Percentiles rank a stretch among this genome's conserved stretches.
phyloP scores from a whole-genome alignment of 768 basidiomycete species.

The Cystofilobasidium macerans region DNA sequence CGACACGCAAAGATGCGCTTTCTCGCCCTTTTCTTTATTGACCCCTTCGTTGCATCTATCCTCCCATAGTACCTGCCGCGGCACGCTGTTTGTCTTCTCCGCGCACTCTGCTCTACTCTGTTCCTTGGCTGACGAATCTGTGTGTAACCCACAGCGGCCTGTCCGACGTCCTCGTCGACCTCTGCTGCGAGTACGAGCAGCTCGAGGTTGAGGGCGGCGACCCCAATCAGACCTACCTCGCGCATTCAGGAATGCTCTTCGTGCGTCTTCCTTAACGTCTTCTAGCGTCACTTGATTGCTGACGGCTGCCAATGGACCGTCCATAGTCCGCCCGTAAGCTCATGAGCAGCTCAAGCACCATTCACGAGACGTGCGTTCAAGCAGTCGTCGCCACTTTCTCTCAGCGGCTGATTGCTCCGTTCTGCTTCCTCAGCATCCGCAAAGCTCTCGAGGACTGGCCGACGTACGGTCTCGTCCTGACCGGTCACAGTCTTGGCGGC shows the following conservation, averaged over 20 bases:
- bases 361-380: slow-evolving; percentile 33
- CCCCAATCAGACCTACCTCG: slow-evolving; percentile 34
- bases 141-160: slow-evolving; percentile 29
- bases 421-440: slow-evolving; percentile 24
- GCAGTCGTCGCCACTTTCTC: not conserved
- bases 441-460: slow-evolving; percentile 35
- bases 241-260: slow-evolving; percentile 37
- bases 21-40: not conserved
- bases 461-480: slow-evolving; percentile 37
- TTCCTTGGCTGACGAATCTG: not conserved
- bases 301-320: not conserved
- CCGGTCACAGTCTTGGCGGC: slow-evolving; percentile 41
- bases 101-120: not conserved
- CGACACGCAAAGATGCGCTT: not conserved
- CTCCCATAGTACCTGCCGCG: slow-evolving; percentile 33
- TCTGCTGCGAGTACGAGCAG: slow-evolving; percentile 38
- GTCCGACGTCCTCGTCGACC: slow-evolving; percentile 40
- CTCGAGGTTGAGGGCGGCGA: slow-evolving; percentile 34
- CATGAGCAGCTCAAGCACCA: slow-evolving; percentile 32
- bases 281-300: not conserved
- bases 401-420: not conserved
- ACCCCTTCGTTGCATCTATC: not conserved
- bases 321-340: slow-evolving; percentile 31
- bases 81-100: slow-evolving; percentile 30
- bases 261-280: not conserved